Evolutionary conservation across 2,329 filamentous ascomycete genomes (phyloP).

Genomic region (Hortaea sp.): DNA sequence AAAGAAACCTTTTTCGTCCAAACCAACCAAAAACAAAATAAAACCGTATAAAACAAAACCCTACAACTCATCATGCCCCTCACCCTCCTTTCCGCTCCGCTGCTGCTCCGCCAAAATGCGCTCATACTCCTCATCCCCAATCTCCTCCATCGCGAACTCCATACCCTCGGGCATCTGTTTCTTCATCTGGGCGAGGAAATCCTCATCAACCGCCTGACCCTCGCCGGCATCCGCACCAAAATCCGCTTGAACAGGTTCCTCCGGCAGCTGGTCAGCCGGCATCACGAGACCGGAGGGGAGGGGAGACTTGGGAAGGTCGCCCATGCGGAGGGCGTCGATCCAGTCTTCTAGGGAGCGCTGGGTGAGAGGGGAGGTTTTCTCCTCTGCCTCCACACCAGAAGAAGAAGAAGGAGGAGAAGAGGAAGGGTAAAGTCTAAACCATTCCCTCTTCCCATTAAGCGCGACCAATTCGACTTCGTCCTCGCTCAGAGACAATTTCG

Average conservation of each 20-base stretch:
- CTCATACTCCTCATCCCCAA: conserved; percentile 24
- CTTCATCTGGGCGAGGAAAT: conserved; percentile 3
- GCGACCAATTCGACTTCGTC: conserved; percentile 62
- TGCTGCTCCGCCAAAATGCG: conserved; percentile 14
- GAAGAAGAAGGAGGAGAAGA: conserved; percentile 3
- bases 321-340: conserved; percentile 85
- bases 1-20: no score
- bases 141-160: conserved; percentile 25
- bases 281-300: conserved; percentile 43
- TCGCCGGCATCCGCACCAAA: not conserved
- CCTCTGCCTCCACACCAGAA: no score
- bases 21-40: not conserved
- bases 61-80: conserved; percentile 4
- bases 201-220: conserved; percentile 9
- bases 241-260: conserved; percentile 2
- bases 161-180: conserved; percentile 21
- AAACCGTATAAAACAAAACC: not conserved
- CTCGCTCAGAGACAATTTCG: conserved; percentile 49
- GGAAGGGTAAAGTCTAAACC: conserved; percentile 63
- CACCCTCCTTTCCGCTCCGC: not conserved
- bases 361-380: conserved; percentile 5
- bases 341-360: conserved; percentile 64
- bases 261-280: conserved; percentile 15
- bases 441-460: conserved; percentile 72
- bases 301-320: conserved; percentile 70